These are phyloP conservation scores for Termitomyces sp. DNA, from an alignment of 768 basidiomycete genomes.

Conservation along the genomic window DNA sequence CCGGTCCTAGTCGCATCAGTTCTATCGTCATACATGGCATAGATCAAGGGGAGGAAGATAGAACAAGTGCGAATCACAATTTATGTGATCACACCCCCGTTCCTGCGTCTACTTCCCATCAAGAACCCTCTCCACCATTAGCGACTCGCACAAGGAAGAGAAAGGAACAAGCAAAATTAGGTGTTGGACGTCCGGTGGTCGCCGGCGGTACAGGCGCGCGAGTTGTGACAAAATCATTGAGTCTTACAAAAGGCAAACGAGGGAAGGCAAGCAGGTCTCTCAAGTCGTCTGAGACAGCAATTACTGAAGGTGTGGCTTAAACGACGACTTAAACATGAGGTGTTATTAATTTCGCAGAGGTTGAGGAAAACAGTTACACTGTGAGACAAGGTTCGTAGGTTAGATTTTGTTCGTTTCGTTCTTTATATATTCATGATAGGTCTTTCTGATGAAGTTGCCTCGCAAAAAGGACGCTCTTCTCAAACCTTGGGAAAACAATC, in stretches of 20 bases:
- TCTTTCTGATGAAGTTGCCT: neutral
- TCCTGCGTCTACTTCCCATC: slow-evolving; percentile 14
- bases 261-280: slow-evolving; percentile 44
- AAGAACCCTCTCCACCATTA: slow-evolving; percentile 21
- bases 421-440: neutral
- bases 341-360: slow-evolving; percentile 2
- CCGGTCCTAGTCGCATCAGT: slow-evolving; percentile 33
- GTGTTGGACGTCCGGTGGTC: slow-evolving; percentile 62
- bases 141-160: slow-evolving; percentile 56
- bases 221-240: slow-evolving; percentile 53
- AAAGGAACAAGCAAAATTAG: slow-evolving; percentile 66
- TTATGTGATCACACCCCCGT: slow-evolving; percentile 10
- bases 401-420: neutral
- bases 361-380: slow-evolving; percentile 11
- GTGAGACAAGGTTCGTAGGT: slow-evolving; percentile 2
- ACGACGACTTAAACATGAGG: neutral
- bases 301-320: slow-evolving; percentile 33
- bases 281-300: slow-evolving; percentile 49
- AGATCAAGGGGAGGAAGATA: slow-evolving; percentile 38
- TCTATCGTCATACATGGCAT: slow-evolving; percentile 46
- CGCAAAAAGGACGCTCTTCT: neutral
- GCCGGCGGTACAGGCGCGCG: slow-evolving; percentile 67
- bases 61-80: slow-evolving; percentile 13
- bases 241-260: slow-evolving; percentile 42
- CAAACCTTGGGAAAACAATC: neutral